These are phyloP conservation scores for Kluyveromyces sp. DNA, from an alignment of 1,139 yeast species.

Conservation along the genomic window DNA sequence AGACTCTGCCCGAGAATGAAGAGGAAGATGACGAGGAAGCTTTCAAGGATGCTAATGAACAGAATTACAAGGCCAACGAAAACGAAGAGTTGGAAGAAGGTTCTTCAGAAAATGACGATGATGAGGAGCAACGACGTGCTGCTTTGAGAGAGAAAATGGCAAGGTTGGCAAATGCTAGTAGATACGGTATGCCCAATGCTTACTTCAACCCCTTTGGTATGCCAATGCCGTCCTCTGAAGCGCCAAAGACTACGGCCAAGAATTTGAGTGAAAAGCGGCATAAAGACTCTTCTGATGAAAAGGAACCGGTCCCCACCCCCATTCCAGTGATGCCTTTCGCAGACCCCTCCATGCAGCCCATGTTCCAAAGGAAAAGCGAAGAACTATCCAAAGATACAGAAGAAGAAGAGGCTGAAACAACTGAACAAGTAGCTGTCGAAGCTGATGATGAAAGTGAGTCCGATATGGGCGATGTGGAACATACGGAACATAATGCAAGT, in stretches of 20 bases:
- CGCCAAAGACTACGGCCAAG: constrained; percentile 25
- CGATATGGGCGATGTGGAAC: constrained; percentile 10
- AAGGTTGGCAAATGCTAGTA: constrained; percentile 84
- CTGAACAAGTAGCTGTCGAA: constrained; percentile 12
- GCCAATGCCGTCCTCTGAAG: constrained; percentile 33
- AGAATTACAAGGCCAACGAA: constrained; percentile 14
- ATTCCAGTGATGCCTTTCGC: constrained; percentile 51
- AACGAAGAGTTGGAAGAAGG: constrained; percentile 35
- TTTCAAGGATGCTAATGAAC: neutral
- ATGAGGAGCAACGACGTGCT: constrained; percentile 73
- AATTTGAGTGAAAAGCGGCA: constrained; percentile 23
- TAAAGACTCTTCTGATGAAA: constrained; percentile 18
- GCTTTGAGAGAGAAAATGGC: constrained; percentile 94
- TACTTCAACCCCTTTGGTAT: constrained; percentile 51
- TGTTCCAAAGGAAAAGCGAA: constrained; percentile 18
- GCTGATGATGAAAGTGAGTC: constrained; percentile 12
- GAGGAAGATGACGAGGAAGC: neutral
- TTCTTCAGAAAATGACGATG: constrained; percentile 49
- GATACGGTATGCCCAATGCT: constrained; percentile 70
- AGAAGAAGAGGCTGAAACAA: constrained; percentile 12
- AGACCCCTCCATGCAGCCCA: constrained; percentile 25
- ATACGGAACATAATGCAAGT: too few relatives aligned
- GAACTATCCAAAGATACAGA: constrained; percentile 10
- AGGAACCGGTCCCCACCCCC: constrained; percentile 31
- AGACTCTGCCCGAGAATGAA: neutral